phyloP scores from a whole-genome alignment of 2,329 filamentous ascomycete genomes.

The Fusarium subtropicale region DNA sequence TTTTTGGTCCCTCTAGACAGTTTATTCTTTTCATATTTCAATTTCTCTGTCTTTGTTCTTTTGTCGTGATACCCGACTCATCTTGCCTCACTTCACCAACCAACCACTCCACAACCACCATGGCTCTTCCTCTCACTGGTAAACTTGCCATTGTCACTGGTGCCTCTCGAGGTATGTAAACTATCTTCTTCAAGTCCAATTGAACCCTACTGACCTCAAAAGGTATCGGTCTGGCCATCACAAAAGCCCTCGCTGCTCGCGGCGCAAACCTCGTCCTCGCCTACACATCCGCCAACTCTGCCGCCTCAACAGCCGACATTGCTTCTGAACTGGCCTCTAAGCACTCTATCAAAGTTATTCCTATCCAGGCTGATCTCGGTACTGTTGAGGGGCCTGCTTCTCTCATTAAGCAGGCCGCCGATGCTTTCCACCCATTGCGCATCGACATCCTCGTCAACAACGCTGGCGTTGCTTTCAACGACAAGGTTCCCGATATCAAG shows the following conservation, averaged over 20 bases:
- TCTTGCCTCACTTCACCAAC: neutral
- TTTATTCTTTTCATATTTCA: neutral
- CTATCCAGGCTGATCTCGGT: conserved; percentile 69
- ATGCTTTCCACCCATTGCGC: conserved; percentile 43
- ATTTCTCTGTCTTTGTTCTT: neutral
- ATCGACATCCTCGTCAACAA: conserved; percentile 83
- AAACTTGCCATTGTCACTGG: conserved; percentile 85
- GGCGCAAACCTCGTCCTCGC: conserved; percentile 46
- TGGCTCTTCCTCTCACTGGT: conserved; percentile 68
- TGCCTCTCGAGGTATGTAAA: conserved; percentile 74
- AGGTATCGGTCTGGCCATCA: conserved; percentile 45
- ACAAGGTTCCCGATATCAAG: conserved; percentile 69
- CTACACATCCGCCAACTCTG: conserved; percentile 41
- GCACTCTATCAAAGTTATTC: conserved; percentile 69
- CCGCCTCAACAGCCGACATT: conserved; percentile 36
- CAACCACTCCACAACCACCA: conserved; percentile 33
- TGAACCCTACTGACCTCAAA: conserved; percentile 6
- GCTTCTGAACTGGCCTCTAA: conserved; percentile 47
- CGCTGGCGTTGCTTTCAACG: conserved; percentile 76
- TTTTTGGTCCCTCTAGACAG: neutral
- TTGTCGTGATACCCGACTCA: conserved; percentile 14
- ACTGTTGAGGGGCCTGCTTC: conserved; percentile 38
- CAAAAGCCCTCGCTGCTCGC: conserved; percentile 44
- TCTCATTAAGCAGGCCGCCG: conserved; percentile 42
- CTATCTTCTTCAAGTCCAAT: neutral